Evolutionary conservation across 164 flowering plant species (phyloP).

Genomic region (Sedum album): DNA sequence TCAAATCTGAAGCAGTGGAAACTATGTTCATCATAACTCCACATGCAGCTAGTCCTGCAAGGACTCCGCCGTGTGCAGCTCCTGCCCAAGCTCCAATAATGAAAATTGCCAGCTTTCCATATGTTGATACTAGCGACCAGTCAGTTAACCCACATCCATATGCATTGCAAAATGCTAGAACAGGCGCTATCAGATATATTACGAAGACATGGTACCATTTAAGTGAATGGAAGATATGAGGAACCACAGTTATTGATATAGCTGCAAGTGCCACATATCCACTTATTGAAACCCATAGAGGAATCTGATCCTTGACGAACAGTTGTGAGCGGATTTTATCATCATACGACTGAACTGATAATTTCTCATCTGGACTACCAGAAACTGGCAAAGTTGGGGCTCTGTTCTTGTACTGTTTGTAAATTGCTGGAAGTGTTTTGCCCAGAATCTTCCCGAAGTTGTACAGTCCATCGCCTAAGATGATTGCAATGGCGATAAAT

Average conservation of each 20-base stretch:
- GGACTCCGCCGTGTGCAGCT: neutral
- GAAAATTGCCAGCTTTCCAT: constrained; percentile 6
- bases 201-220: constrained; percentile 7
- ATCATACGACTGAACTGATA: neutral
- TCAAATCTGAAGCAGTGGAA: constrained; percentile 2
- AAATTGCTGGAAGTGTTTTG: constrained; percentile 1
- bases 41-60: constrained; percentile 3
- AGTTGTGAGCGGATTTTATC: neutral
- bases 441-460: constrained; percentile 1
- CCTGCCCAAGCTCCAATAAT: neutral
- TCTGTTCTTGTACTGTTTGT: neutral
- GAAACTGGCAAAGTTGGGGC: neutral
- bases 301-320: constrained; percentile 1
- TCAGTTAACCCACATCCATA: constrained; percentile 6
- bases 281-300: neutral
- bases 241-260: neutral
- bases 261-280: constrained; percentile 2
- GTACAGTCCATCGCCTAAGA: constrained; percentile 8
- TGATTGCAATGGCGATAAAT: constrained; percentile 8
- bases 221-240: constrained; percentile 1
- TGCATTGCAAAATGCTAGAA: constrained; percentile 6
- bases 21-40: constrained; percentile 8
- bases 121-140: constrained; percentile 5
- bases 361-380: neutral
- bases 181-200: neutral